Evolutionary conservation across 768 basidiomycete genomes (phyloP), one percentile per base, ranked within the genome.

Genomic region (Rhodotorula paludigena): DNA sequence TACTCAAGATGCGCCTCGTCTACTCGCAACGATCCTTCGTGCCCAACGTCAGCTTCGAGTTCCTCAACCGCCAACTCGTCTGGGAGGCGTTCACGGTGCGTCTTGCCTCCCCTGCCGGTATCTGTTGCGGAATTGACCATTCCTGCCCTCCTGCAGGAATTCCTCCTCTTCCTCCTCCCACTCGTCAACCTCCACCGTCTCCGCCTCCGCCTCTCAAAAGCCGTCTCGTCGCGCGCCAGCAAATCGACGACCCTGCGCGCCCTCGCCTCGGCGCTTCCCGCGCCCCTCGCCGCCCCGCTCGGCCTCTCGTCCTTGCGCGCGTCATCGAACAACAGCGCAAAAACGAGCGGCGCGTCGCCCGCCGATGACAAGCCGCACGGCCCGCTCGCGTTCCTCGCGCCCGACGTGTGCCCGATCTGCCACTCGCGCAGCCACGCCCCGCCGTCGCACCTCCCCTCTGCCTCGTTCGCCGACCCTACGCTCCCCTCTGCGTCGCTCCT

Each of bases 41-140:
- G 68, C 85, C 89, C 25, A 87, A 93, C 73, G 89, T 98, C 57
- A 94, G 90, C 75, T 99, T 96, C 78, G 96, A 98, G 76, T 98
- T 92, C 75, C 94, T 98, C 90, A 97, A 98, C 75, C 89, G 96
- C 73, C 94, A 98, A 78, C 89, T 99, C 84, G 96, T 99, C 61
- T 99, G 96, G 96, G 90, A 93, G 76, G 90, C 92, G 0, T 94
- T 98, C 78, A 98, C 96, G 12, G 94, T 94, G 76, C 61, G 89
- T 79, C 25, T 33, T 12, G 32, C 36, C 32, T 42, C 30, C 49
- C 12, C 35, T 53, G 30, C 9, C 16, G 15, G n/a, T 0, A 18
- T 42, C 45, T n/a, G 28, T 44, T 21, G 6, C 61, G 5, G 0
- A 23, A 21, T 20, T 35, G 23, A 39, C 30, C 33, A 21, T 33